phyloP scores from a whole-genome alignment of 352 stramenopile species.

The Phytophthora podocarpi region DNA sequence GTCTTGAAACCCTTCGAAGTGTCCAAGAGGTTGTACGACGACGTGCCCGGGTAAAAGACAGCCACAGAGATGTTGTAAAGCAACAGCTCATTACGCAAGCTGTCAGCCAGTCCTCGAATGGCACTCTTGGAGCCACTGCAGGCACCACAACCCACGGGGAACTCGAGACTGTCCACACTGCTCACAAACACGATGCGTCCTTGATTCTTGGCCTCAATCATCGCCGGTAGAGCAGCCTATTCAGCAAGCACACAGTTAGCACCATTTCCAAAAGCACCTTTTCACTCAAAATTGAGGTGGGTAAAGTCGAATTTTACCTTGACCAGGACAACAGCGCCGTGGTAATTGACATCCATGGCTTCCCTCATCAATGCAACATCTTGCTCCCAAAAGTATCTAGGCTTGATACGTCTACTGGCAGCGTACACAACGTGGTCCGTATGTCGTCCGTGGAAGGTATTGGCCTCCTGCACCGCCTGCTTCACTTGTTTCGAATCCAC shows the following conservation, averaged over 20 bases:
- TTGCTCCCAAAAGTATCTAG: conserved; percentile 64
- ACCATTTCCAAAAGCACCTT: not conserved
- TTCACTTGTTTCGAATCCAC: conserved; percentile 42
- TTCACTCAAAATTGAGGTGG: not conserved
- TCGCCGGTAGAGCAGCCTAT: conserved; percentile 51
- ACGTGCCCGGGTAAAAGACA: conserved; percentile 90
- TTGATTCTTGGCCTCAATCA: conserved; percentile 51
- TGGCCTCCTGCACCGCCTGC: conserved; percentile 51
- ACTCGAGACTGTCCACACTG: conserved; percentile 50
- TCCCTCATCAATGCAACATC: conserved; percentile 43
- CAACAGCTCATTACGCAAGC: conserved; percentile 78
- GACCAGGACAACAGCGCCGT: conserved; percentile 58
- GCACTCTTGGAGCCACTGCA: conserved; percentile 93
- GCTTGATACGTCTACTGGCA: conserved; percentile 27
- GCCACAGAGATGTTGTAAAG: conserved; percentile 81
- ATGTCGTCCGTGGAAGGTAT: conserved; percentile 55
- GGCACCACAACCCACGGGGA: conserved; percentile 86
- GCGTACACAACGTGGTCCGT: conserved; percentile 71
- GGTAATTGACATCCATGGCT: conserved; percentile 68
- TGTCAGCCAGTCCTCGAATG: conserved; percentile 90
- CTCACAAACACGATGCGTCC: conserved; percentile 66
- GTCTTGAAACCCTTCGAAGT: conserved; percentile 12
- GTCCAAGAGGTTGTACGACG: conserved; percentile 28
- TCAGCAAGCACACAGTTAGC: not conserved
- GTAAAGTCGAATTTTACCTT: conserved; percentile 34